Base-by-base conservation (phyloP, 2,329 filamentous ascomycete genomes). In the Periconia sp. region DNA sequence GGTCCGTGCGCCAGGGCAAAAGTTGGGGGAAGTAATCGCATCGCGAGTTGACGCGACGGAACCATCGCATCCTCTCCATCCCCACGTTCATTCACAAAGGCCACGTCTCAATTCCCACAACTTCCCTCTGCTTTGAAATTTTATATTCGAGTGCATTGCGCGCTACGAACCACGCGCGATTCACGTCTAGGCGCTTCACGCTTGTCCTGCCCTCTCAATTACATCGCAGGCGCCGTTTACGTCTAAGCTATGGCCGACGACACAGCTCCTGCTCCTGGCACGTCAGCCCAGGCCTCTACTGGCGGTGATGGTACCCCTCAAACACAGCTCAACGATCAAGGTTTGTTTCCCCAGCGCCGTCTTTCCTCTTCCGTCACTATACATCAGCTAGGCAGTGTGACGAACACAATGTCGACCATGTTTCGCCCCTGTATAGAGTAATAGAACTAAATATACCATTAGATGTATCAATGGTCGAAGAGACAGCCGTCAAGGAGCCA, bases 401-500 rank as follows among this genome's bases (percentile, higher is more conserved):
- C 10, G 11, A 37, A 37, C 33, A 11, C 31, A 23, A 35, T 23
- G 18, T 10, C 13, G 1, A 18, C 49, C 37, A 27, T 35, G 49
- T 37, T 8, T 47, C 9, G 47, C 43, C 37, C 30, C 35, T 8
- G 23, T 27, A 27, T 27, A 27, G 23, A 27, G 23, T 27, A n/a
- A 18, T 41, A 10, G 23, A 41, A 37, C 53, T 58, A 54, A 58
- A 50, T 33, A 44, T 52, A 41, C 31, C 43, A 50, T 3, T 61
- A 85, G 87, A 90, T 76, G 75, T 87, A 42, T 81, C 84, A 57
- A 89, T 89, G 66, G 57, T 62, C 46, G 65, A 72, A 35, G 71
- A 69, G 42, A 20, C 63, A 10, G 57, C 60, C 20, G 55, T 60
- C 48, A 73, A 73, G 73, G 83, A 85, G 41, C 65, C 67, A 23